phyloP scores from a whole-genome alignment of 2,329 filamentous ascomycete genomes.

The Mariannaea elegans region DNA sequence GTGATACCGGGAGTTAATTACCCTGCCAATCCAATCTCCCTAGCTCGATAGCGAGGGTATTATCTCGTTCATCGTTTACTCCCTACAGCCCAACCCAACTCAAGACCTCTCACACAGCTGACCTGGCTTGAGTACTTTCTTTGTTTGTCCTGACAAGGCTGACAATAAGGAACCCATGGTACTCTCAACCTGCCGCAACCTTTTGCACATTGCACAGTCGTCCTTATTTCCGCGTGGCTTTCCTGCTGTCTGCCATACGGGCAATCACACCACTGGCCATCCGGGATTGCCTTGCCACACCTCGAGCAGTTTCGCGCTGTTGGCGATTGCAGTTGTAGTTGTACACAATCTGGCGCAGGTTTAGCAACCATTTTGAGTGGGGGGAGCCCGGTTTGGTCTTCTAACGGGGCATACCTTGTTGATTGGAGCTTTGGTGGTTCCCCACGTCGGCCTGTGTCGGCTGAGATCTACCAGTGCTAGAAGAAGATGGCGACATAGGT shows the following conservation, averaged over 20 bases:
- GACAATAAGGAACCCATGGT: background rate
- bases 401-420: background rate
- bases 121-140: background rate
- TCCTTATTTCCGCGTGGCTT: background rate
- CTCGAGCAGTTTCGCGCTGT: background rate
- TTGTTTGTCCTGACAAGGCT: background rate
- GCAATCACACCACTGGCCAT: background rate
- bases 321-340: background rate
- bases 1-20: too few species aligned
- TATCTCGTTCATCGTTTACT: background rate
- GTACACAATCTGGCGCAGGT: background rate
- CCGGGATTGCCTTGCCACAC: background rate
- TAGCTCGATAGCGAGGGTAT: background rate
- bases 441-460: background rate
- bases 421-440: background rate
- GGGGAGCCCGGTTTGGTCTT: too few species aligned
- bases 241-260: background rate
- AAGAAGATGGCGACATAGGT: too few species aligned
- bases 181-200: background rate
- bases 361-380: background rate
- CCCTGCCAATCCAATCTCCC: background rate
- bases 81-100: background rate
- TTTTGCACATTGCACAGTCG: background rate
- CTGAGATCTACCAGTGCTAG: background rate
- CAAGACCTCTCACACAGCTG: background rate